Conservation (phyloP, 805 yeast species). For the Ogataea methylovora region DNA sequence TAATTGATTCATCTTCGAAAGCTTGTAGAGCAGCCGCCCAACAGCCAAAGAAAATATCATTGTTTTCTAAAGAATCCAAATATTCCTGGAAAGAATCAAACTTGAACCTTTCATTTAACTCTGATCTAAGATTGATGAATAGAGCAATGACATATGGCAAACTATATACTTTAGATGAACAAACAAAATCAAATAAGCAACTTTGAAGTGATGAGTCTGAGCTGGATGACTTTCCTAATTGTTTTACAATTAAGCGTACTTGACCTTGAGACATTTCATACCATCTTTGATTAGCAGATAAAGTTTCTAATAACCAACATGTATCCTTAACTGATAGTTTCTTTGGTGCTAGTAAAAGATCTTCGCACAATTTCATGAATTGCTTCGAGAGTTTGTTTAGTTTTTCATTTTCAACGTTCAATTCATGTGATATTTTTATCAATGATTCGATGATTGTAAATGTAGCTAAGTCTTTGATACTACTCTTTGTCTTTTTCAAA, state of each 20-base stretch:
- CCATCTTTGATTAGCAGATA: constrained; percentile 1
- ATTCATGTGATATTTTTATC: too few species aligned
- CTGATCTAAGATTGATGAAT: neutral
- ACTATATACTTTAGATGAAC: neutral
- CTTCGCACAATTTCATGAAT: too few species aligned
- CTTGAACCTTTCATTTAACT: neutral
- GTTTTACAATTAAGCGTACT: neutral
- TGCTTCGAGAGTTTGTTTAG: too few species aligned
- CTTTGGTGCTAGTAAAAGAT: too few species aligned
- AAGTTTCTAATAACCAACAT: neutral
- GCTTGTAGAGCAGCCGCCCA: constrained; percentile 7
- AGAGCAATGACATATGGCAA: neutral
- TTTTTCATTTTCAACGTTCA: too few species aligned
- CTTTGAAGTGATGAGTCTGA: neutral
- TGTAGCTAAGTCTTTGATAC: too few species aligned
- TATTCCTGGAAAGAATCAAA: neutral
- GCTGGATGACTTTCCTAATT: neutral
- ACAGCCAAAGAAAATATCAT: constrained; percentile 1
- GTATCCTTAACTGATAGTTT: neutral
- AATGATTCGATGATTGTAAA: too few species aligned
- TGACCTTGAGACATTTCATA: neutral
- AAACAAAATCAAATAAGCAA: neutral
- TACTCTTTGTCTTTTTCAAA: constrained; percentile 1
- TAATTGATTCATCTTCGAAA: neutral
- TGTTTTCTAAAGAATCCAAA: constrained; percentile 3